Percentiles rank a stretch among this genome's conserved stretches.
Conservation (phyloP, 2,329 filamentous ascomycete genomes). For the Trichophyton benhamiae region DNA sequence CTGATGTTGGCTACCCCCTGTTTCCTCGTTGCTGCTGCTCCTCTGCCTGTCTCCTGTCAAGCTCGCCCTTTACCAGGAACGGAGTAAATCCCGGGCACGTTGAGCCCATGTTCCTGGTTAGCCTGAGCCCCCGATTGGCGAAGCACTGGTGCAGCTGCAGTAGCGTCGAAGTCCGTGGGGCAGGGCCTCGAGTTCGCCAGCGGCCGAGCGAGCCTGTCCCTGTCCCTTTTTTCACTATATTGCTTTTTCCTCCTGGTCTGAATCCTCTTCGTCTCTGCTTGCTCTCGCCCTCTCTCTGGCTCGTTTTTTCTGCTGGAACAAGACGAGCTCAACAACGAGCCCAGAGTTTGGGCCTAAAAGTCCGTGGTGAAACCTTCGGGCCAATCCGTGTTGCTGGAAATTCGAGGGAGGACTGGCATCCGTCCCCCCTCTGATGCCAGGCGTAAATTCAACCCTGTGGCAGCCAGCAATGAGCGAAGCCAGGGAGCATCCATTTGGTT, state of each 20-base stretch:
- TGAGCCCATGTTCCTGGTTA: conserved; percentile 4
- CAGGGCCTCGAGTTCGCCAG: conserved; percentile 1
- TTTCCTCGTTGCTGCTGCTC: neutral
- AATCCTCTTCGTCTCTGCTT: too few relatives aligned
- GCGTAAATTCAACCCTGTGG: neutral
- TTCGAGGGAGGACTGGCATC: neutral
- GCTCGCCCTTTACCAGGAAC: neutral
- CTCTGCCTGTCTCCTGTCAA: neutral
- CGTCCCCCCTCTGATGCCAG: neutral
- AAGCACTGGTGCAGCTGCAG: neutral
- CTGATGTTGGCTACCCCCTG: neutral
- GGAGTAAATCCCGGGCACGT: neutral
- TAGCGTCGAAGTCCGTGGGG: neutral
- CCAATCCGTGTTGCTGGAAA: conserved; percentile 4
- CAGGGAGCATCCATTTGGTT: neutral
- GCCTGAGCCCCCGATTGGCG: neutral
- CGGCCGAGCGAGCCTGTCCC: neutral
- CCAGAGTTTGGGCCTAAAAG: conserved; percentile 1
- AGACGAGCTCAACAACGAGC: neutral
- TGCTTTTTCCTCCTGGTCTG: too few relatives aligned
- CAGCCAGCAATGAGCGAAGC: neutral
- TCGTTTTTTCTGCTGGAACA: neutral
- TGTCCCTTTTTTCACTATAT: too few relatives aligned
- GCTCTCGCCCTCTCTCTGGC: neutral
- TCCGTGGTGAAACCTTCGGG: conserved; percentile 4